Base-by-base conservation (phyloP, 352 stramenopile genomes). In the Phytopythium chamaehyphon region DNA sequence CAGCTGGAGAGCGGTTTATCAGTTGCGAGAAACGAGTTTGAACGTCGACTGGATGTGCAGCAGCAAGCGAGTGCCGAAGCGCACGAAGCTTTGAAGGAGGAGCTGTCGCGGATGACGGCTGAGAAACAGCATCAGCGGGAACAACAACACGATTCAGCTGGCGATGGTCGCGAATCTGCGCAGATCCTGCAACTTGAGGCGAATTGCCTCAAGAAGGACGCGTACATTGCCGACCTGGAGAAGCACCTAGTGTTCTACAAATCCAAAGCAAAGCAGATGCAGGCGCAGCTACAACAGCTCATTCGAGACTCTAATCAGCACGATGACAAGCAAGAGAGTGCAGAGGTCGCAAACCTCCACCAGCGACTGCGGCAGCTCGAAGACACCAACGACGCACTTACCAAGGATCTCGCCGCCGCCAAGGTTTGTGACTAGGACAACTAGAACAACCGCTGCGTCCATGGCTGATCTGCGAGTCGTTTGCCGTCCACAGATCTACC, bases 211-310 rank as follows among this genome's bases (percentile, higher is more conserved):
- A 88, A 89, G 63, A 90, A 93, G 54, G 76, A 90, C 62, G 80
- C 86, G 57, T 93, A 92, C 66, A 91, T 93, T 15, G 65, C 70
- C 0, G 81, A 88, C 14, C 55, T 91, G 18, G 83, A 93, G 56
- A 93, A 90, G 53, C 81, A 93, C 59, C 28, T 93, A 6, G 78
- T 91, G 40, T 88, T 93, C 48, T 93, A 90, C 77, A 91, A 93
- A 51, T 76, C 78, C 16, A 93, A 93, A 48, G 78, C 81, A 26
- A 90, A 93, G 55, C 81, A 93, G 54, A 86, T 90, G 73, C 83
- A 93, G 46, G 51, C 61, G n/a, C 83, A 93, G 59, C 54, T 93
- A 14, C 77, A 88, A 62, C 77, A 90, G 59, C 67, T 90, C 15
- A 88, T 93, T 47, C 74, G 76, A 0, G 71, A 79, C 37, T 88